These are phyloP conservation scores for Leccinum ochraceum DNA, from an alignment of 768 basidiomycete species.

Conservation along the genomic window DNA sequence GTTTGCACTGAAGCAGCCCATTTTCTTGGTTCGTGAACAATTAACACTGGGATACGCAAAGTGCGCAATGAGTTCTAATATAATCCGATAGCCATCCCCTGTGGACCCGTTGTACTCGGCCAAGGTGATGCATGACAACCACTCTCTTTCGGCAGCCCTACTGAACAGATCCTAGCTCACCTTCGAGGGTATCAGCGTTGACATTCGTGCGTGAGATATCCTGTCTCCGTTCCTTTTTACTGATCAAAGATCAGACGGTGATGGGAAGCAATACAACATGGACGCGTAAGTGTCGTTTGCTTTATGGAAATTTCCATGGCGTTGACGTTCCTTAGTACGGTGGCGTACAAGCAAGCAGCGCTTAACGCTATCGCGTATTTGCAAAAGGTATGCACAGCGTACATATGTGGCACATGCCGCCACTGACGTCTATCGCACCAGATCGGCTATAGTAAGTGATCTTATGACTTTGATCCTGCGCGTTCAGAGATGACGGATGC, in stretches of 20 bases:
- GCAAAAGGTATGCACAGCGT: slow-evolving; percentile 47
- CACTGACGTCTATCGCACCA: slow-evolving; percentile 26
- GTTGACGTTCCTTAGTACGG: slow-evolving; percentile 44
- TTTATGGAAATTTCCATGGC: not conserved
- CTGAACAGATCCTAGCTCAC: slow-evolving; percentile 45
- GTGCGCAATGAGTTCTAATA: not conserved
- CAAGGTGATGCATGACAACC: slow-evolving; percentile 41
- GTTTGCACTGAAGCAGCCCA: slow-evolving; percentile 56
- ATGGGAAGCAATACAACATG: slow-evolving; percentile 78
- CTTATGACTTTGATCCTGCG: not conserved
- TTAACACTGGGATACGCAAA: not conserved
- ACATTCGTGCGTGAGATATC: slow-evolving; percentile 49
- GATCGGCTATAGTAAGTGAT: slow-evolving; percentile 68
- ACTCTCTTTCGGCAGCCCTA: not conserved
- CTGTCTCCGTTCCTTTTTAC: slow-evolving; percentile 1
- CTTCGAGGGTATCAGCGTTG: slow-evolving; percentile 76
- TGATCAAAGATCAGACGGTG: slow-evolving; percentile 48
- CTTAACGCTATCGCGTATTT: slow-evolving; percentile 76
- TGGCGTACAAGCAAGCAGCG: slow-evolving; percentile 81
- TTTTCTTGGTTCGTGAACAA: slow-evolving; percentile 56
- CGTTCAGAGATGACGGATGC: slow-evolving; percentile 2
- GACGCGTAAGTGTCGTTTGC: slow-evolving; percentile 50
- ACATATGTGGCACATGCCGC: not conserved
- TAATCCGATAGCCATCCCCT: slow-evolving; percentile 57
- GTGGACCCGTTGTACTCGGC: slow-evolving; percentile 73